These are phyloP conservation scores for Phytophthora ramorum DNA, from an alignment of 352 stramenopile species.

Conservation along the genomic window DNA sequence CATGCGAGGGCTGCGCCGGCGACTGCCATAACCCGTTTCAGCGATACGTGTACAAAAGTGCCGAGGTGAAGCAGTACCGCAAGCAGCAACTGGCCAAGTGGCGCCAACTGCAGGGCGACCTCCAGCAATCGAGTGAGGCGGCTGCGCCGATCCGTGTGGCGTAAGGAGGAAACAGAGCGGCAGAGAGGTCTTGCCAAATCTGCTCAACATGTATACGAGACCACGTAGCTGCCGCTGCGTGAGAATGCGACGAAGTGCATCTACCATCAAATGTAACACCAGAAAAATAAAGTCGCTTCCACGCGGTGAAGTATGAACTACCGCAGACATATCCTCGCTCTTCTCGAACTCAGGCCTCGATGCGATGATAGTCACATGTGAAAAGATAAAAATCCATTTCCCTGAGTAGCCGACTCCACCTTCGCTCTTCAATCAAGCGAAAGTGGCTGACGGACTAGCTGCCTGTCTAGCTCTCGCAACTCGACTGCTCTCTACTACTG, in stretches of 20 bases:
- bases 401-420: slow-evolving; percentile 26
- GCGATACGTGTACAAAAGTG: slow-evolving; percentile 80
- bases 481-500: slow-evolving; percentile 38
- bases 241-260: slow-evolving; percentile 20
- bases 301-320: no score
- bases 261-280: slow-evolving; percentile 10
- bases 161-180: slow-evolving; percentile 16
- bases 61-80: slow-evolving; percentile 73
- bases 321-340: no score
- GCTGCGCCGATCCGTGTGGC: slow-evolving; percentile 39
- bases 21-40: slow-evolving; percentile 79
- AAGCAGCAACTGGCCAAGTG: slow-evolving; percentile 74
- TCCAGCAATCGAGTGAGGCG: slow-evolving; percentile 26
- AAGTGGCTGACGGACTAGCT: slow-evolving; percentile 19
- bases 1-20: slow-evolving; percentile 73
- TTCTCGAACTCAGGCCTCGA: no score
- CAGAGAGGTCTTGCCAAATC: background rate
- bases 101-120: slow-evolving; percentile 35
- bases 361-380: slow-evolving; percentile 14
- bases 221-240: slow-evolving; percentile 9
- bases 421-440: slow-evolving; percentile 33
- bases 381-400: slow-evolving; percentile 38
- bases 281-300: slow-evolving; percentile 8
- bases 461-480: slow-evolving; percentile 19
- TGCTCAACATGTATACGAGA: slow-evolving; percentile 15